phyloP scores from a whole-genome alignment of 352 stramenopile genomes.

The Globisporangium nodosum region DNA sequence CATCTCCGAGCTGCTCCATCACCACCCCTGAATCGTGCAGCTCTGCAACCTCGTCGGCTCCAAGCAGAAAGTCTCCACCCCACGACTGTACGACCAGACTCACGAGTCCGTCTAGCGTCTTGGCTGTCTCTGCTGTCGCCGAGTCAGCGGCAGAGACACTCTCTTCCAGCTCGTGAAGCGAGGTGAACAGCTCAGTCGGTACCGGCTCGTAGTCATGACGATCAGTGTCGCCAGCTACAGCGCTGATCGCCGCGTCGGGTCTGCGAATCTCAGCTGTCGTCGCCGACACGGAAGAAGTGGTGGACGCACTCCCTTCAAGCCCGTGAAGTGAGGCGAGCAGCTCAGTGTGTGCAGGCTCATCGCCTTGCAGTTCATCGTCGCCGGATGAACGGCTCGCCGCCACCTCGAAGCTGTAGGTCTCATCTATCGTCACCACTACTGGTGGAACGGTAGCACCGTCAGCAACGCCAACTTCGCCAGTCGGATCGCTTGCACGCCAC shows the following conservation, averaged over 20 bases:
- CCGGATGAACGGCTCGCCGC: background rate
- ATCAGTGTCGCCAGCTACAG: background rate
- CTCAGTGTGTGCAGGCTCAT: background rate
- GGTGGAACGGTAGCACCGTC: background rate
- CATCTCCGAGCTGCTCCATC: background rate
- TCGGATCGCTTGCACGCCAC: background rate
- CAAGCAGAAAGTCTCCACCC: slow-evolving; percentile 10
- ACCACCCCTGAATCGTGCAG: background rate
- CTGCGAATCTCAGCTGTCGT: background rate
- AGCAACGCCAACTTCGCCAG: background rate
- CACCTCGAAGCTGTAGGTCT: background rate
- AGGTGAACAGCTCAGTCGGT: background rate
- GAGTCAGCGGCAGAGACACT: background rate
- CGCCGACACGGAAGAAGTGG: background rate
- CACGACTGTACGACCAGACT: slow-evolving; percentile 16
- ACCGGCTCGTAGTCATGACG: background rate
- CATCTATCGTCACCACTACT: background rate
- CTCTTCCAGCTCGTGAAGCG: too few relatives aligned
- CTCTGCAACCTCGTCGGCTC: background rate
- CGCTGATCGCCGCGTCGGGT: background rate
- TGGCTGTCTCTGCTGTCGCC: slow-evolving; percentile 8
- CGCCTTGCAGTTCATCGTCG: too few relatives aligned
- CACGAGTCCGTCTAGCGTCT: slow-evolving; percentile 15
- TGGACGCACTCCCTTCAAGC: background rate
- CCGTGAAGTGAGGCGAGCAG: background rate